Conservation (phyloP, 1,139 yeast genomes). For the Diutina siamensis region DNA sequence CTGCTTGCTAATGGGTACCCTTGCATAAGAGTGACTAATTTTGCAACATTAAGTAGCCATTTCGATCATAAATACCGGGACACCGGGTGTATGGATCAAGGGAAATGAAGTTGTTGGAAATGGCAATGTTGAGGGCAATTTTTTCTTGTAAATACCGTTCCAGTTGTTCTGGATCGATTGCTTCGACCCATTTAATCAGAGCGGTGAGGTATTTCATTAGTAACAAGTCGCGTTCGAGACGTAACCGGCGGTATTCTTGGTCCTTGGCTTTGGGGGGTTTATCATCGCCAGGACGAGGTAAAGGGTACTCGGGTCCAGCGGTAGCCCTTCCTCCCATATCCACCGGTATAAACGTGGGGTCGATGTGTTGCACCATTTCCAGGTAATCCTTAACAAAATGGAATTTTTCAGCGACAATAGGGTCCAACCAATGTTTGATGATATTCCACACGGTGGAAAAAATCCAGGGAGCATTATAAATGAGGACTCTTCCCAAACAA, state of each 20-base stretch:
- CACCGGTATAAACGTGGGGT: constrained; percentile 24
- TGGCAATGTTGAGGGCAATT: constrained; percentile 18
- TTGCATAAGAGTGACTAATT: too few species aligned
- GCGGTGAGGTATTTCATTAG: constrained; percentile 21
- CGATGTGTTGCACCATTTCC: constrained; percentile 24
- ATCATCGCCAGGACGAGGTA: constrained; percentile 13
- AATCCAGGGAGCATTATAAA: constrained; percentile 41
- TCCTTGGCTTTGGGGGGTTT: constrained; percentile 11
- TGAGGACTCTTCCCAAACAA: constrained; percentile 27
- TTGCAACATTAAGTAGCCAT: constrained; percentile 7
- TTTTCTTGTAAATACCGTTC: constrained; percentile 29
- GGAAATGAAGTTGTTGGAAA: constrained; percentile 24
- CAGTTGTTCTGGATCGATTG: constrained; percentile 29
- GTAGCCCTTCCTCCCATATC: constrained; percentile 30
- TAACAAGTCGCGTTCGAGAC: constrained; percentile 23
- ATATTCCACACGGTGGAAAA: constrained; percentile 37
- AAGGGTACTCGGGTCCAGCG: constrained; percentile 18
- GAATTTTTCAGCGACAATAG: constrained; percentile 34
- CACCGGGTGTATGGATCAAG: constrained; percentile 26
- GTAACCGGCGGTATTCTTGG: constrained; percentile 20
- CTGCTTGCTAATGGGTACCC: too few species aligned
- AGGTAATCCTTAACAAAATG: constrained; percentile 29
- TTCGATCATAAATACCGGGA: constrained; percentile 9
- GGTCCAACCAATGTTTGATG: constrained; percentile 36
- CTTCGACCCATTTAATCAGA: constrained; percentile 30